Conservation (phyloP, 2,329 filamentous ascomycete species). For the Aspergillus quadricinctus region DNA sequence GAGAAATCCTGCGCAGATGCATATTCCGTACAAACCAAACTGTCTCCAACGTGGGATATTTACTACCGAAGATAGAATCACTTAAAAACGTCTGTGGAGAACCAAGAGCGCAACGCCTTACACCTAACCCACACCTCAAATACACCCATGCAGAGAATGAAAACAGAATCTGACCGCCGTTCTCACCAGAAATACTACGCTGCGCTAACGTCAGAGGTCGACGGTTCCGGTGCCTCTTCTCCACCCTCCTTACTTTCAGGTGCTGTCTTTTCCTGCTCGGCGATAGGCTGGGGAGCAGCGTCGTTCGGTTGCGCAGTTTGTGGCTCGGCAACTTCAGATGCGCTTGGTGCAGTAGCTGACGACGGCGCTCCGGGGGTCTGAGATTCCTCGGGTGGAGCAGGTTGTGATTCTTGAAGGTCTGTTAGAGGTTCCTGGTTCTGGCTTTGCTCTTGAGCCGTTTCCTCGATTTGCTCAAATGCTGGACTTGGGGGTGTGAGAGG, state of each 20-base stretch:
- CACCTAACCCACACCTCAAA: background rate
- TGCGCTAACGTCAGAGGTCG: background rate
- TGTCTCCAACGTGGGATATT: background rate
- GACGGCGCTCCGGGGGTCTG: background rate
- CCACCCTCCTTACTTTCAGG: background rate
- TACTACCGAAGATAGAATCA: background rate
- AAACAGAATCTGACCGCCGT: background rate
- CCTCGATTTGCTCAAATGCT: background rate
- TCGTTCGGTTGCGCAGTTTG: background rate
- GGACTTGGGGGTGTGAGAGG: background rate
- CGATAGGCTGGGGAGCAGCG: background rate
- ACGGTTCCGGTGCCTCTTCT: background rate
- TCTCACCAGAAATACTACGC: background rate
- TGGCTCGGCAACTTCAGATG: background rate
- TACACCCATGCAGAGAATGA: background rate
- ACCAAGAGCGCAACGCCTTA: background rate
- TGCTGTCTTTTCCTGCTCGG: background rate
- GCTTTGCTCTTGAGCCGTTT: background rate
- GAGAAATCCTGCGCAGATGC: background rate
- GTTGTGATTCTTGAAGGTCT: slow-evolving; percentile 1
- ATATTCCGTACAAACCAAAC: background rate
- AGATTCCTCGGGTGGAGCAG: background rate
- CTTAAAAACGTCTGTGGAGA: background rate
- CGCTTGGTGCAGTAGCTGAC: background rate
- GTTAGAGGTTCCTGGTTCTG: background rate